Percentiles rank a stretch among this genome's conserved stretches.
These are phyloP conservation scores for Fusarium agapanthi DNA, from an alignment of 2,329 filamentous ascomycete species.

Conservation along the genomic window DNA sequence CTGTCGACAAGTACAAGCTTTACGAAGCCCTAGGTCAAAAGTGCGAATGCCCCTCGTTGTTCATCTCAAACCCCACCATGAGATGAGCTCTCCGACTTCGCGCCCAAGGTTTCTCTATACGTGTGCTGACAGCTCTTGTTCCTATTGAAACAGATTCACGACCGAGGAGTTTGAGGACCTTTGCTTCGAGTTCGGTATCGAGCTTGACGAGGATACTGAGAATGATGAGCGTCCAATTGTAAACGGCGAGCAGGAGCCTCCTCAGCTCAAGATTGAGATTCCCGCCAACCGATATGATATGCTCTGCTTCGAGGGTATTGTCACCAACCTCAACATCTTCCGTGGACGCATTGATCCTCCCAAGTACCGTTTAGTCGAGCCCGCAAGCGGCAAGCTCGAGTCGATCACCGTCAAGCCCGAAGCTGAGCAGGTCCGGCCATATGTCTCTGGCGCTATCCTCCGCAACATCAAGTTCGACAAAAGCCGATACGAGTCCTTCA, in stretches of 20 bases:
- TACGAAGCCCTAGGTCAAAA: conserved; percentile 91
- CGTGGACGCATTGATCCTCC: conserved; percentile 78
- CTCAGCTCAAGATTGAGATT: conserved; percentile 97
- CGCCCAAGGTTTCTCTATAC: conserved; percentile 12
- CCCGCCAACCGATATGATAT: conserved; percentile 94
- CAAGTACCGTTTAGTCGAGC: conserved; percentile 79
- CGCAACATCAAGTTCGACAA: conserved; percentile 92
- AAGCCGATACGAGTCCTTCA: conserved; percentile 96
- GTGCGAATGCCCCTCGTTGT: conserved; percentile 56
- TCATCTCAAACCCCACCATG: conserved; percentile 28
- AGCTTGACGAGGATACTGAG: conserved; percentile 95
- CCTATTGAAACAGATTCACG: conserved; percentile 69
- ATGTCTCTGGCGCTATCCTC: conserved; percentile 88
- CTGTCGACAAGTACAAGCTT: conserved; percentile 94
- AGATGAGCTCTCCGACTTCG: conserved; percentile 26
- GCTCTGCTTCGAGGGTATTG: conserved; percentile 97
- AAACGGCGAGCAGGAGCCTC: conserved; percentile 83
- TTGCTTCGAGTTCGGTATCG: conserved; percentile 98
- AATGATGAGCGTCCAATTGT: conserved; percentile 76
- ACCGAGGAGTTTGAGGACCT: conserved; percentile 96
- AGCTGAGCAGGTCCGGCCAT: conserved; percentile 82
- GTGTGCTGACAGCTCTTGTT: conserved; percentile 31
- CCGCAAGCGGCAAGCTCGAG: conserved; percentile 77
- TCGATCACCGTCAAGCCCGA: conserved; percentile 81
- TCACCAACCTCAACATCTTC: conserved; percentile 96